Conservation (phyloP, 495 filamentous ascomycete species). For the Symbiotaphrina buchneri region DNA sequence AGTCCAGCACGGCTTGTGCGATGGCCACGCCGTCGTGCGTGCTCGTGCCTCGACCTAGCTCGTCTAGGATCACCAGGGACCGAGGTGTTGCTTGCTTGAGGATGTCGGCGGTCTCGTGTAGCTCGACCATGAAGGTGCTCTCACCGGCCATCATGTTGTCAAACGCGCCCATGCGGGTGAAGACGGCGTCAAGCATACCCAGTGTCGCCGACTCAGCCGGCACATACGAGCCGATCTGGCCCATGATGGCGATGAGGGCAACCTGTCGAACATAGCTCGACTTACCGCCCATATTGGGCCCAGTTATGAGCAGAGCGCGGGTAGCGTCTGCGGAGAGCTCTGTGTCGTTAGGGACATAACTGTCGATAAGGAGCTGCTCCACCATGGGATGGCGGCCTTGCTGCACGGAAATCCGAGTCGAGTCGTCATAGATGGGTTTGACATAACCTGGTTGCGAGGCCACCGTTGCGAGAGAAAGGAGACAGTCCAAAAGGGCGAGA, state of each 20-base stretch:
- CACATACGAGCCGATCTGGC: slow-evolving; percentile 86
- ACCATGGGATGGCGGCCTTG: slow-evolving; percentile 89
- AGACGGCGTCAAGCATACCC: slow-evolving; percentile 74
- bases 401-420: slow-evolving; percentile 44
- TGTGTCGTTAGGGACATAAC: slow-evolving; percentile 86
- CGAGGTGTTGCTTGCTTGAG: slow-evolving; percentile 66
- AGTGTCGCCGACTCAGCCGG: slow-evolving; percentile 53
- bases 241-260: slow-evolving; percentile 81
- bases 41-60: slow-evolving; percentile 76
- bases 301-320: slow-evolving; percentile 70
- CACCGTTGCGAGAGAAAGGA: slow-evolving; percentile 67
- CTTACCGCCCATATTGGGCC: slow-evolving; percentile 98
- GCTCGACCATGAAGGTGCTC: slow-evolving; percentile 93
- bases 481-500: slow-evolving; percentile 73
- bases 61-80: slow-evolving; percentile 79
- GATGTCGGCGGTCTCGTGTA: slow-evolving; percentile 78
- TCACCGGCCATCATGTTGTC: slow-evolving; percentile 95
- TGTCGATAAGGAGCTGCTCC: slow-evolving; percentile 65
- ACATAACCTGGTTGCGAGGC: slow-evolving; percentile 72
- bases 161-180: slow-evolving; percentile 90
- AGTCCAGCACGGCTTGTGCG: slow-evolving; percentile 71
- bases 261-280: slow-evolving; percentile 83
- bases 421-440: slow-evolving; percentile 60
- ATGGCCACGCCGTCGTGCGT: slow-evolving; percentile 96
- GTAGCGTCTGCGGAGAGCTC: slow-evolving; percentile 36